Percentiles rank a stretch among this genome's conserved stretches.
These are phyloP conservation scores for Caryopteris hybrid DNA, from an alignment of 305 asterid genomes.

Conservation along the genomic window DNA sequence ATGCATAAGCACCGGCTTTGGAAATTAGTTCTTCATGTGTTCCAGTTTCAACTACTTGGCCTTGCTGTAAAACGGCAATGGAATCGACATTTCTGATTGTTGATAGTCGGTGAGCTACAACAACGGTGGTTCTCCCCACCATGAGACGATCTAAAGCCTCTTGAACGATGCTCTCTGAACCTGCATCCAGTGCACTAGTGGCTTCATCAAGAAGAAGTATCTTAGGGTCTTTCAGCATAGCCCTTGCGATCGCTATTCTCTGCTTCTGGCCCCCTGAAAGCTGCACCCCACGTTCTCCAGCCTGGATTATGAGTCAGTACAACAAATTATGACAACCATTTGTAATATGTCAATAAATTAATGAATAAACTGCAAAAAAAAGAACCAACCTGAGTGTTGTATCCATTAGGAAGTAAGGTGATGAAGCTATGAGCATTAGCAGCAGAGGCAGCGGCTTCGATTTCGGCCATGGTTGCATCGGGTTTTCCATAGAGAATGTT, in stretches of 20 bases:
- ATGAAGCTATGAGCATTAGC: constrained; percentile 94
- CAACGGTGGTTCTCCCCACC: constrained; percentile 92
- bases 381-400: constrained; percentile 72
- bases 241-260: constrained; percentile 92
- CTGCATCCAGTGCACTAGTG: constrained; percentile 87
- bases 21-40: constrained; percentile 86
- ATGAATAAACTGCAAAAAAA: not conserved
- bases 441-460: constrained; percentile 92
- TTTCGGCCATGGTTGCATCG: constrained; percentile 88
- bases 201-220: constrained; percentile 96
- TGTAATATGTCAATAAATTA: not conserved
- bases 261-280: constrained; percentile 95
- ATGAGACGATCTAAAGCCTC: constrained; percentile 94
- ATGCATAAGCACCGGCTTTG: constrained; percentile 86
- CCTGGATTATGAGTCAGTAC: constrained; percentile 33
- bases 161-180: constrained; percentile 89
- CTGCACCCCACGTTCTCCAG: constrained; percentile 95
- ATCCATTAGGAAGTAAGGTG: constrained; percentile 89
- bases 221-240: constrained; percentile 87
- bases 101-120: constrained; percentile 93
- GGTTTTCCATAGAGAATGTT: constrained; percentile 93
- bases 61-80: constrained; percentile 91
- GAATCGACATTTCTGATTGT: constrained; percentile 87
- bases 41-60: constrained; percentile 92
- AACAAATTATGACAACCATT: not conserved